Conservation (phyloP, 2,329 filamentous ascomycete species). For the Colletotrichum plurivorum region DNA sequence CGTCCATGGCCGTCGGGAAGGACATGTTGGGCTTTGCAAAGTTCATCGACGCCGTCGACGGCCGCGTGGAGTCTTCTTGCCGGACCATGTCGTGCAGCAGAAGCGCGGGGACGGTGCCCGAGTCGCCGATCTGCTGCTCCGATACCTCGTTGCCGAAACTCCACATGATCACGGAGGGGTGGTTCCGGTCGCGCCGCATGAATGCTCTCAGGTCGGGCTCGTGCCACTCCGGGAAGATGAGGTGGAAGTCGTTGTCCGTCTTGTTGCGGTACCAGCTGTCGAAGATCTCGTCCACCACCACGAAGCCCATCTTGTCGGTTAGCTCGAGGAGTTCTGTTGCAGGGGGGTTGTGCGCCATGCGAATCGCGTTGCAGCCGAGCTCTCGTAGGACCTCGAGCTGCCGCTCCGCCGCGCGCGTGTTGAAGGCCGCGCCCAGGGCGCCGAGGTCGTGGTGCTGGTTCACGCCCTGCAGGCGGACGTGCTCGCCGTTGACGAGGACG, state of each 20-base stretch:
- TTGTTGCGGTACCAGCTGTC: constrained; percentile 65
- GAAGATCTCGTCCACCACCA: constrained; percentile 69
- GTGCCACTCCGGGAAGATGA: constrained; percentile 67
- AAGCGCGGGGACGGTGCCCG: constrained; percentile 50
- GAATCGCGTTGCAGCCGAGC: constrained; percentile 64
- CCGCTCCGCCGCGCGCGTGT: constrained; percentile 61
- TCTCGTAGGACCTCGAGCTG: constrained; percentile 65
- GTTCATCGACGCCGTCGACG: constrained; percentile 62
- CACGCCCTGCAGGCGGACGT: constrained; percentile 60
- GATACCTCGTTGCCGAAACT: constrained; percentile 68
- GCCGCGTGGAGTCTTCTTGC: constrained; percentile 64
- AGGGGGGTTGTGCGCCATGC: constrained; percentile 68
- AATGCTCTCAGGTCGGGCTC: constrained; percentile 66
- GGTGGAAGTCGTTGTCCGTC: constrained; percentile 62
- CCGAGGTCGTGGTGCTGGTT: constrained; percentile 68
- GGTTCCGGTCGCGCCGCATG: constrained; percentile 68
- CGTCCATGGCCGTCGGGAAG: constrained; percentile 59
- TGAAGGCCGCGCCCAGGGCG: constrained; percentile 65
- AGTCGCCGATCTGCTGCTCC: constrained; percentile 57
- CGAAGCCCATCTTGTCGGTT: constrained; percentile 63
- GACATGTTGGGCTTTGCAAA: constrained; percentile 55
- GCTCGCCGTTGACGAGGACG: constrained; percentile 61
- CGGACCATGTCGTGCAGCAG: constrained; percentile 57
- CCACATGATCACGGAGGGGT: constrained; percentile 67
- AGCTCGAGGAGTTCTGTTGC: constrained; percentile 65